Conservation (phyloP, 2,329 filamentous ascomycete species). For the Fusarium brachygibbosum region DNA sequence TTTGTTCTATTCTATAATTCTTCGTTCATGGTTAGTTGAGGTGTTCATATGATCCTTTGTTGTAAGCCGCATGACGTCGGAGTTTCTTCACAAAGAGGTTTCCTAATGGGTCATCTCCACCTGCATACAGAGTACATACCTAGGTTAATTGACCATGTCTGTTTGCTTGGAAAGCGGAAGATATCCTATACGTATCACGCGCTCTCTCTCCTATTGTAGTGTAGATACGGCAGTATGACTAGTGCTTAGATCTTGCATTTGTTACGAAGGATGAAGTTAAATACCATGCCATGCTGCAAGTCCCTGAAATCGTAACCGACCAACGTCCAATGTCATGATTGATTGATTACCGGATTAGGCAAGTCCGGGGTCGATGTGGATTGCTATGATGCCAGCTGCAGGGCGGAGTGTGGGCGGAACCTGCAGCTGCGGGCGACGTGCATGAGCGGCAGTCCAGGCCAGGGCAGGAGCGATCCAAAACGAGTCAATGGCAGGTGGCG, state of each 20-base stretch:
- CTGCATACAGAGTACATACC: not conserved
- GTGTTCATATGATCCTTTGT: conserved; percentile 1
- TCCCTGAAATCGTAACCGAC: conserved; percentile 21
- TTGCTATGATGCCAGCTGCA: conserved; percentile 37
- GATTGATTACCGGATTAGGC: conserved; percentile 47
- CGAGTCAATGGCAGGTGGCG: conserved; percentile 42
- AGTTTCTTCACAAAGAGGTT: conserved; percentile 26
- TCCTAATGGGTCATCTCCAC: conserved; percentile 8
- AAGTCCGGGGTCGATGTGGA: conserved; percentile 47
- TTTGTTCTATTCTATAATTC: not conserved
- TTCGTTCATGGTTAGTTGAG: not conserved
- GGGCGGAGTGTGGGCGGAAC: conserved; percentile 41
- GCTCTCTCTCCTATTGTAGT: not conserved
- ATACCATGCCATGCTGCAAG: conserved; percentile 17
- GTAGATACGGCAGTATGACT: not conserved
- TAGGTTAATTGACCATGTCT: no score
- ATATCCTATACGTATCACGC: not conserved
- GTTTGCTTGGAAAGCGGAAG: not conserved
- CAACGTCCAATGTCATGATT: conserved; percentile 18
- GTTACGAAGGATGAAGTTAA: not conserved
- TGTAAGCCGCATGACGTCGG: conserved; percentile 4
- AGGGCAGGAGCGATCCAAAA: not conserved
- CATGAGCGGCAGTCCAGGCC: conserved; percentile 36
- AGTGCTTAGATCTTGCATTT: not conserved
- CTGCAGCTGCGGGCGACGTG: conserved; percentile 39